Base-by-base conservation (phyloP, 1,139 yeast species). In the Suhomyces kunorum region DNA sequence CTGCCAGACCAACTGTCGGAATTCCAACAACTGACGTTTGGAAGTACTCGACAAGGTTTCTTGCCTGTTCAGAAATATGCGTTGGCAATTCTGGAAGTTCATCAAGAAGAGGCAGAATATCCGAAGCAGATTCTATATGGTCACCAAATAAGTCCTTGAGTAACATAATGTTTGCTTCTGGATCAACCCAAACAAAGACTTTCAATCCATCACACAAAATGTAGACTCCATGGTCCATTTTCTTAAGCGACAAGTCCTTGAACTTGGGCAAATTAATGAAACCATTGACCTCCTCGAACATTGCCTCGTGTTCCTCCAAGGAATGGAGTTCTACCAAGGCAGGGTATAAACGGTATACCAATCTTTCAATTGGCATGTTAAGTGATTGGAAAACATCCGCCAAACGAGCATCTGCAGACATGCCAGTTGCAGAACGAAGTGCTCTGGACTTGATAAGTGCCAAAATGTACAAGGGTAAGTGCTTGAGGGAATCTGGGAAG, bases 401-500 rank as follows among this genome's bases (percentile, higher is more conserved):
- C 16, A 88, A 71, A 40, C 96, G 75, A 1, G 73, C 55, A 58
- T 84, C 88, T 14, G 81, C 78, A 7, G 65, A 50, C 12, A 63
- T 41, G 13, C 75, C 67, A 3, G 71, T 58, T 3, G 76, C 61
- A 22, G 71, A 76, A 40, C 82, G 73, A 53, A 90, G 69, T 1
- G 90, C 81, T 36, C 69, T 71, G 0, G 84, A 63, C 58, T 92
- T 92, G 50, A 83, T 74, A 45, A 89, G 78, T 0, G 94, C 72
- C 41, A 88, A 70, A 38, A 87, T 59, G 52, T 77, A 81, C 51
- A 83, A 72, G 5, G 95, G 83, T 39, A 92, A 68, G 33, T 88
- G 81, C 44, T 81, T 80, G 50, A 94, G 67, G 6, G 94, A 80
- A 36, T 85, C 87, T 0, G 98, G 98, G 64, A 92, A 73, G 8